Evolutionary conservation across 2,329 filamentous ascomycete genomes (phyloP).

Genomic region (Lasiodiplodia hormozganensis): DNA sequence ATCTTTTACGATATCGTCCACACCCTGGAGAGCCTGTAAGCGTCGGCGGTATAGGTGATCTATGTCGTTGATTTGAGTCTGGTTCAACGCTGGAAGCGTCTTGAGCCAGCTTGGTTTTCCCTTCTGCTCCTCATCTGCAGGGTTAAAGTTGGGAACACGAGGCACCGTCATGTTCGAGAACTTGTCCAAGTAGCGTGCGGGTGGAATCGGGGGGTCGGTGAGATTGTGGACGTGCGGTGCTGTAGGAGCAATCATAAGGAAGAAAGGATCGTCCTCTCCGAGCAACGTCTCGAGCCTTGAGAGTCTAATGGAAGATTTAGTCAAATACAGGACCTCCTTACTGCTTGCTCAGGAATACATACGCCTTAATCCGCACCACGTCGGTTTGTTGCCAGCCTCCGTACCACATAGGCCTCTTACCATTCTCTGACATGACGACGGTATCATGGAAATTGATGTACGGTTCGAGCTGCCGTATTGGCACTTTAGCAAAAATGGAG

Average conservation of each 20-base stretch:
- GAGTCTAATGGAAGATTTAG: neutral
- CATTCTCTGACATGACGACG: conserved; percentile 38
- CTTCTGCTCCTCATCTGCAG: neutral
- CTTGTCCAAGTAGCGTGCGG: conserved; percentile 31
- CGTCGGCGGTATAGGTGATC: conserved; percentile 35
- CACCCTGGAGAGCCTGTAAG: conserved; percentile 37
- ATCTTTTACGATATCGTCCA: conserved; percentile 46
- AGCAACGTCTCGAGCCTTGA: neutral
- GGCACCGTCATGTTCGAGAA: conserved; percentile 30
- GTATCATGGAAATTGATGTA: conserved; percentile 40
- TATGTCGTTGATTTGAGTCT: conserved; percentile 30
- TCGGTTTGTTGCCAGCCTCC: conserved; percentile 36
- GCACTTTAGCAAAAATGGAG: neutral
- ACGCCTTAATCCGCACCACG: conserved; percentile 37
- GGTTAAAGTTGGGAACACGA: conserved; percentile 37
- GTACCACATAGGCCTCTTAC: conserved; percentile 34
- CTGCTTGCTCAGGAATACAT: too few species aligned
- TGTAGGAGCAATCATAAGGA: conserved; percentile 33
- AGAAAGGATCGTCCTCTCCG: conserved; percentile 34
- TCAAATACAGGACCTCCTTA: too few species aligned
- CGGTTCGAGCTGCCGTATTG: conserved; percentile 33
- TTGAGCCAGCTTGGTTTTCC: neutral
- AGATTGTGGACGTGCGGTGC: conserved; percentile 34
- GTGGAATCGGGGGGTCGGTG: conserved; percentile 30
- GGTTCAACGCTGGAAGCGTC: conserved; percentile 30